Percentiles rank a stretch among this genome's conserved stretches.
phyloP scores from a whole-genome alignment of 345 rosid genomes.

The Citropsis articulata region DNA sequence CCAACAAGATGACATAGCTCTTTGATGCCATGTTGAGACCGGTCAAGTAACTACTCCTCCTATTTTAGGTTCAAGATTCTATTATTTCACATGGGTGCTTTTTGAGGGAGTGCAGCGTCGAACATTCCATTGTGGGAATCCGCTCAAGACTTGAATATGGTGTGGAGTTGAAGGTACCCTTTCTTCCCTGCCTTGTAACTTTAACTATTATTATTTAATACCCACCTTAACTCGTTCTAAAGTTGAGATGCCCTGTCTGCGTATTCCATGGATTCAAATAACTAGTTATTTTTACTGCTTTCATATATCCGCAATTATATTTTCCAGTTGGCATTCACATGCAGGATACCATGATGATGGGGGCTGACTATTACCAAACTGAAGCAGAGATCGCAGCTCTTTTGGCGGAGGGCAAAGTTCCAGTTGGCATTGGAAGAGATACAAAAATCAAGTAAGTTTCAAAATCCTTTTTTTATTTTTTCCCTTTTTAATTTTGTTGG shows the following conservation, averaged over 20 bases:
- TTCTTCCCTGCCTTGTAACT: not conserved
- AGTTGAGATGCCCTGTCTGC: too few species aligned
- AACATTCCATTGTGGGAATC: conserved; percentile 71
- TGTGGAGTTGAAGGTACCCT: conserved; percentile 58
- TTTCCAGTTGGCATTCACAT: not conserved
- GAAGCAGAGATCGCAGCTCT: conserved; percentile 76
- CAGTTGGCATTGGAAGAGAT: conserved; percentile 72
- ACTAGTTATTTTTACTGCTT: not conserved
- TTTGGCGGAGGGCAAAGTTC: conserved; percentile 75
- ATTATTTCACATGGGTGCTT: conserved; percentile 90
- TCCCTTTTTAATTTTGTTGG: too few species aligned
- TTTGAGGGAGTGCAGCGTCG: conserved; percentile 63
- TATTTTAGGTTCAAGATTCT: conserved; percentile 56
- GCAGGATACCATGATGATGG: conserved; percentile 94
- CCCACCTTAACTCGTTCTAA: conserved; percentile 18
- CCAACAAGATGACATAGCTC: not conserved
- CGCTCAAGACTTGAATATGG: conserved; percentile 76
- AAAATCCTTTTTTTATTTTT: too few species aligned
- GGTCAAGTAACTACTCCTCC: too few species aligned
- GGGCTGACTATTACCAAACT: conserved; percentile 84
- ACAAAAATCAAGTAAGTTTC: conserved; percentile 59
- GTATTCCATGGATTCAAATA: not conserved
- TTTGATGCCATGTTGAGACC: not conserved
- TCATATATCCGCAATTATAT: not conserved
- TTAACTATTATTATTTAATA: not conserved